Evolutionary conservation across 768 basidiomycete genomes (phyloP).

Genomic region (Lactarius psammicola): DNA sequence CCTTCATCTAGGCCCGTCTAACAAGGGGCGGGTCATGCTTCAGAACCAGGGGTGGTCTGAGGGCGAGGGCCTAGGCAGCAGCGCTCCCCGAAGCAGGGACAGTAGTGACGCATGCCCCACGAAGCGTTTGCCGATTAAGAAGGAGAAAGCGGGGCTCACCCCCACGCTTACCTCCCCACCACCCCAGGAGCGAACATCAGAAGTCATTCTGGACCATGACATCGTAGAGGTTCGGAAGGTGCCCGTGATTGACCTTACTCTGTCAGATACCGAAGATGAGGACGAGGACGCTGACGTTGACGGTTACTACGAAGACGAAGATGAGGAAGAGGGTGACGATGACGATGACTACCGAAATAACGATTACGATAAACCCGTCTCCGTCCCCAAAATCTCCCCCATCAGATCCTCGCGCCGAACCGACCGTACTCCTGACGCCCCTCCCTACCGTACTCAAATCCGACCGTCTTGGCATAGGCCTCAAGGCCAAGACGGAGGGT

Average conservation of each 20-base stretch:
- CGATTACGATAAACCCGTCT: background rate
- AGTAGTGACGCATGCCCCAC: conserved; percentile 25
- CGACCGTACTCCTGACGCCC: conserved; percentile 70
- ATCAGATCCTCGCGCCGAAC: conserved; percentile 38
- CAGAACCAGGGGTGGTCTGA: conserved; percentile 78
- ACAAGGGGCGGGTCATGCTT: conserved; percentile 73
- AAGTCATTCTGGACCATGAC: conserved; percentile 36
- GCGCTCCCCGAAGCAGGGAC: conserved; percentile 1
- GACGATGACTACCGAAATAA: background rate
- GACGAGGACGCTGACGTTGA: conserved; percentile 32
- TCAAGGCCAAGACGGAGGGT: conserved; percentile 72
- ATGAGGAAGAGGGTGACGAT: conserved; percentile 24
- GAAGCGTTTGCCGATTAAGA: conserved; percentile 32
- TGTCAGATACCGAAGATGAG: conserved; percentile 49
- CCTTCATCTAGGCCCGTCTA: conserved; percentile 71
- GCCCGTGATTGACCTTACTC: conserved; percentile 61
- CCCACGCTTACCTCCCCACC: background rate
- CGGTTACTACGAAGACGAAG: conserved; percentile 31
- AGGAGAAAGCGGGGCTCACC: background rate
- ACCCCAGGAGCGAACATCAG: conserved; percentile 9
- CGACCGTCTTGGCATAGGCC: conserved; percentile 77
- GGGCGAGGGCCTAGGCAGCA: conserved; percentile 67
- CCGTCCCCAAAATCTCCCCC: background rate
- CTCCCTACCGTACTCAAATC: conserved; percentile 75
- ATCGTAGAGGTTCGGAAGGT: conserved; percentile 45